These are phyloP conservation scores for Backusella australiensis DNA, from an alignment of 192 early-diverging fungal species.

Conservation along the genomic window DNA sequence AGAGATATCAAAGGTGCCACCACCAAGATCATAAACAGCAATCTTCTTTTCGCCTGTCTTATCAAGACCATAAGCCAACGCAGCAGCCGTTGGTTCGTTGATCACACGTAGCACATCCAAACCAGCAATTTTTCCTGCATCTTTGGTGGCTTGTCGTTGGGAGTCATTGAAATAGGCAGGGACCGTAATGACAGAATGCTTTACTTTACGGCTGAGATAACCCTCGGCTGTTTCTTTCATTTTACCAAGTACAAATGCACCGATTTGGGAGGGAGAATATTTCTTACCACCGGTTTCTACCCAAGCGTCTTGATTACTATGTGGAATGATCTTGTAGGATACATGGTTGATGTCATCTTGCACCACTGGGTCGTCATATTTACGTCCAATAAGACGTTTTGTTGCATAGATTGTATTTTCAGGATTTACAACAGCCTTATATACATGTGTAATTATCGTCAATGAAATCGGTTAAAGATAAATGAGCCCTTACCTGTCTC, in stretches of 20 bases:
- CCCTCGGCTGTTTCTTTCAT: conserved; percentile 99
- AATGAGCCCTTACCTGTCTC: conserved; percentile 63
- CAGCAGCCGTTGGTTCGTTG: conserved; percentile 95
- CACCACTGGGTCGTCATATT: conserved; percentile 86
- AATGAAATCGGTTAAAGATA: not conserved
- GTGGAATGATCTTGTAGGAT: conserved; percentile 93
- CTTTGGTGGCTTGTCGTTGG: conserved; percentile 96
- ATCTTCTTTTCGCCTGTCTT: conserved; percentile 85
- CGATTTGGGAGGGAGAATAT: conserved; percentile 96
- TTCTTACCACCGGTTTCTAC: conserved; percentile 91
- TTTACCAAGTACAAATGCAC: conserved; percentile 95
- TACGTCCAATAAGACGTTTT: conserved; percentile 96
- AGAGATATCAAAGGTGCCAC: conserved; percentile 99
- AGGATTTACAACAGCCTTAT: conserved; percentile 91
- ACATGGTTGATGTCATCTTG: conserved; percentile 88
- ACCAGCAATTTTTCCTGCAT: conserved; percentile 89
- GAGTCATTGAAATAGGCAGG: conserved; percentile 99
- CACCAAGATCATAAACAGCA: conserved; percentile 96
- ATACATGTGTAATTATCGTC: not conserved
- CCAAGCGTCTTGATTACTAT: conserved; percentile 97
- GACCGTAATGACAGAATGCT: conserved; percentile 95
- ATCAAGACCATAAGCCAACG: conserved; percentile 89
- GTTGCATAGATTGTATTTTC: conserved; percentile 97
- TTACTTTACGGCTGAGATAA: conserved; percentile 76
- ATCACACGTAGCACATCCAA: conserved; percentile 91